Percentiles rank a stretch among this genome's conserved stretches.
Conservation (phyloP, 305 asterid genomes). For the Ilex paraguariensis region DNA sequence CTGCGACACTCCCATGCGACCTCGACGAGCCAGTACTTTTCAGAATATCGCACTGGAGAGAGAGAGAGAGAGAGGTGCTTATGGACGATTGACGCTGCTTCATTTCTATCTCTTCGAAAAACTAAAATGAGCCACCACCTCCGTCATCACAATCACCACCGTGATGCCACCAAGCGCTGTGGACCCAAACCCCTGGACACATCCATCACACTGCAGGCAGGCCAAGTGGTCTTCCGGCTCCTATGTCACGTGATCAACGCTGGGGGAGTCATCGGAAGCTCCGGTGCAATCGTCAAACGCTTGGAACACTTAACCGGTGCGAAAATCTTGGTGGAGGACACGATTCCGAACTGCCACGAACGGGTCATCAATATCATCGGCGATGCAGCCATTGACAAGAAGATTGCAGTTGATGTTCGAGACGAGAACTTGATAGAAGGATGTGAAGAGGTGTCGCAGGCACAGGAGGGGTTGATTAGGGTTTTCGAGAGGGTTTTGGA, state of each 20-base stretch:
- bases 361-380: slow-evolving; percentile 50
- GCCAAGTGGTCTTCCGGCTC: slow-evolving; percentile 38
- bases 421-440: neutral
- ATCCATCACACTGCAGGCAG: neutral
- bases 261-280: slow-evolving; percentile 48
- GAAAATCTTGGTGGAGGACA: slow-evolving; percentile 34
- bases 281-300: slow-evolving; percentile 36
- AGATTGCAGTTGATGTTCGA: slow-evolving; percentile 18
- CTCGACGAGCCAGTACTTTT: too few species aligned
- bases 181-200: too few species aligned
- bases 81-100: too few species aligned
- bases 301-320: slow-evolving; percentile 40
- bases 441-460: slow-evolving; percentile 33
- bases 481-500: slow-evolving; percentile 56
- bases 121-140: too few species aligned
- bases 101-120: too few species aligned
- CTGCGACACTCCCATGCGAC: too few species aligned
- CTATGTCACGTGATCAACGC: slow-evolving; percentile 45
- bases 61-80: too few species aligned
- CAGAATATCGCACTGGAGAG: too few species aligned
- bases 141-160: too few species aligned
- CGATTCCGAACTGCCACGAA: slow-evolving; percentile 38
- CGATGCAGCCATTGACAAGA: slow-evolving; percentile 30
- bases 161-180: too few species aligned
- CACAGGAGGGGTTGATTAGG: slow-evolving; percentile 51